Evolutionary conservation across 75 land plant genomes (phyloP).

Genomic region (Picea sitchensis): DNA sequence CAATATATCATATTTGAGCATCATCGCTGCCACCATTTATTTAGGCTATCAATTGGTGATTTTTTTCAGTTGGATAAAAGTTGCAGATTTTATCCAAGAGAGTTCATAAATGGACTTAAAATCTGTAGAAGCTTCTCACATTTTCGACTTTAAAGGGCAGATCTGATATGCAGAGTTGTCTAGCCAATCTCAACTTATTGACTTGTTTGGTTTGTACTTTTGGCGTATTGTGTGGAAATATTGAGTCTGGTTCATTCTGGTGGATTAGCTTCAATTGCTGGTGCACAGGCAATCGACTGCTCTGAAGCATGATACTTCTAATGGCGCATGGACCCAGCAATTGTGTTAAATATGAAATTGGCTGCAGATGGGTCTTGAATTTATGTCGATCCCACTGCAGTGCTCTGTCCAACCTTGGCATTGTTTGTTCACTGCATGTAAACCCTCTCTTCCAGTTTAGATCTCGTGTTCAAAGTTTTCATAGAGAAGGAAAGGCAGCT

Average conservation of each 20-base stretch:
- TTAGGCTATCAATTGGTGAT: background rate
- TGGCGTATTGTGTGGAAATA: conserved; percentile 1
- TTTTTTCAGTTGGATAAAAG: background rate
- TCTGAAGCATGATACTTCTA: conserved; percentile 4
- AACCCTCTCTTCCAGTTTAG: background rate
- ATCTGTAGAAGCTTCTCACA: conserved; percentile 3
- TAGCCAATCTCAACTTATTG: background rate
- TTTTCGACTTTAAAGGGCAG: background rate
- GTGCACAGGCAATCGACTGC: background rate
- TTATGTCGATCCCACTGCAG: background rate
- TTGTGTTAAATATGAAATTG: background rate
- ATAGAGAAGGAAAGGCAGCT: background rate
- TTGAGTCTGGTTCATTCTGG: background rate
- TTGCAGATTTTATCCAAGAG: background rate
- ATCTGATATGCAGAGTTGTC: background rate
- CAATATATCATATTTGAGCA: background rate
- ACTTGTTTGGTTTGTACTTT: conserved; percentile 1
- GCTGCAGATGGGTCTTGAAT: background rate
- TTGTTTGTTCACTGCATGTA: background rate
- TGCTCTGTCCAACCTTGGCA: background rate
- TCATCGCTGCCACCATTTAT: conserved; percentile 3
- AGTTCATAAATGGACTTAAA: conserved; percentile 1
- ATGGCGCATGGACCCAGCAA: background rate
- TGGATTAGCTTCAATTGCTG: background rate
- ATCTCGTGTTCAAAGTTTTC: background rate